Base-by-base conservation (phyloP, 1,284 basidiomycete species). In the Cryptococcus wingfieldii region DNA sequence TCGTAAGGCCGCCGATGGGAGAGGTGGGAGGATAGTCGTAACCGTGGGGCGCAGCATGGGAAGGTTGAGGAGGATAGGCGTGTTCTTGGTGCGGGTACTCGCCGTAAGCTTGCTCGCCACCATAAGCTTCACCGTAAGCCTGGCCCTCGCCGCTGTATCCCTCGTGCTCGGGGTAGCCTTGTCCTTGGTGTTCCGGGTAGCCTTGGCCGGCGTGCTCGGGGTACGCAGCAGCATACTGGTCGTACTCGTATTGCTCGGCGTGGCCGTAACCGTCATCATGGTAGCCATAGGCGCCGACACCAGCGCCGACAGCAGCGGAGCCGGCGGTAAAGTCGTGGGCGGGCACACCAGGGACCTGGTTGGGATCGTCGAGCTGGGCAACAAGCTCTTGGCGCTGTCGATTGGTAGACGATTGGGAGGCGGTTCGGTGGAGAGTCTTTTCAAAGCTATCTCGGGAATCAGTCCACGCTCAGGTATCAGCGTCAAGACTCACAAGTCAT, bases 291-390 rank as follows among this genome's bases (percentile, higher is more conserved):
- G 55, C 61, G 27, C 60, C 64, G 16, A 58, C 58, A 34, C 58
- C 64, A 4, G 54, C 59, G 16, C 55, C 50, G 34, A 55, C 54
- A 14, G 78, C 70, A 16, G 83, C 63, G 19, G 19, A 19, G 1
- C 84, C 86, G 47, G 88, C 83, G 31, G 88, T 90, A 77, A 90
- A 91, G 77, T 91, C 89, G 73, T 91, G 89, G 38, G 67, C 64
- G 44, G 72, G 71, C 14, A 74, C 60, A 54, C 72, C 73, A 19
- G 67, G 61, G 4, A 69, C 66, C 16, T 59, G 60, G 56, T 59
- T 55, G 3, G 60, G 62, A 46, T 68, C 62, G 58, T 73, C 72
- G 46, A 72, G 68, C 53, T 74, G 69, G 19, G 67, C 62, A 37
- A 70, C 66, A 46, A 74, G 63, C 51, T 68, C 61, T 50, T 69